These are phyloP conservation scores for Populus hybrid DNA, from an alignment of 441 rosid genomes.

Conservation along the genomic window DNA sequence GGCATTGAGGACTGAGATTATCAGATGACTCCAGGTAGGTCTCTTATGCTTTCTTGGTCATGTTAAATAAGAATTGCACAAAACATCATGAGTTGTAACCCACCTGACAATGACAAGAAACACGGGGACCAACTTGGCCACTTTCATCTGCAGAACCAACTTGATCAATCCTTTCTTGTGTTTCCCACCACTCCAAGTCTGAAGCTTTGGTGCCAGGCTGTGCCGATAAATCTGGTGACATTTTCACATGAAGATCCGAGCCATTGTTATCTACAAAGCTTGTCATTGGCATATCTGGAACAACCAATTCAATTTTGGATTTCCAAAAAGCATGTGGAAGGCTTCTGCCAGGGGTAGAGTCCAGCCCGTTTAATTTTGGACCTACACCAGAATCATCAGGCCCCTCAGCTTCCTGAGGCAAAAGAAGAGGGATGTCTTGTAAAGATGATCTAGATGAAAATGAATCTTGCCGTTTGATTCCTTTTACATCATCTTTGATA, in stretches of 20 bases:
- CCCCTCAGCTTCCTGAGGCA: constrained; percentile 77
- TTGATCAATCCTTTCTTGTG: constrained; percentile 73
- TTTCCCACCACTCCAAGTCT: constrained; percentile 91
- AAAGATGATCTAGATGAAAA: constrained; percentile 73
- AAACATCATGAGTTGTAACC: constrained; percentile 15
- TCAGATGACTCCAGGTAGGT: neutral
- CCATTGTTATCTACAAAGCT: constrained; percentile 81
- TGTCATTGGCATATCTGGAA: constrained; percentile 72
- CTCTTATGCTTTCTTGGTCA: neutral
- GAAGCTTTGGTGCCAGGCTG: constrained; percentile 37
- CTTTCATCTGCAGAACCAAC: constrained; percentile 53
- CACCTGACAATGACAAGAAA: constrained; percentile 96
- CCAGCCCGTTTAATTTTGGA: constrained; percentile 40
- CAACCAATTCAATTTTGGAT: constrained; percentile 48
- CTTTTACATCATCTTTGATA: constrained; percentile 37
- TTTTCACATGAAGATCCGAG: constrained; percentile 36
- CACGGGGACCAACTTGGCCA: constrained; percentile 90
- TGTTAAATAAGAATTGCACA: neutral
- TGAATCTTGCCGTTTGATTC: constrained; percentile 63
- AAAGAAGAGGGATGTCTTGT: constrained; percentile 91
- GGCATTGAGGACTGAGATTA: neutral
- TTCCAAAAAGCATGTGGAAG: constrained; percentile 58
- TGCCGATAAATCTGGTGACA: constrained; percentile 22
- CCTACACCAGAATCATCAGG: constrained; percentile 44
- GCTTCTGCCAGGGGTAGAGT: constrained; percentile 35